Conservation (phyloP, 2,329 filamentous ascomycete species). For the Colletotrichum viniferum region DNA sequence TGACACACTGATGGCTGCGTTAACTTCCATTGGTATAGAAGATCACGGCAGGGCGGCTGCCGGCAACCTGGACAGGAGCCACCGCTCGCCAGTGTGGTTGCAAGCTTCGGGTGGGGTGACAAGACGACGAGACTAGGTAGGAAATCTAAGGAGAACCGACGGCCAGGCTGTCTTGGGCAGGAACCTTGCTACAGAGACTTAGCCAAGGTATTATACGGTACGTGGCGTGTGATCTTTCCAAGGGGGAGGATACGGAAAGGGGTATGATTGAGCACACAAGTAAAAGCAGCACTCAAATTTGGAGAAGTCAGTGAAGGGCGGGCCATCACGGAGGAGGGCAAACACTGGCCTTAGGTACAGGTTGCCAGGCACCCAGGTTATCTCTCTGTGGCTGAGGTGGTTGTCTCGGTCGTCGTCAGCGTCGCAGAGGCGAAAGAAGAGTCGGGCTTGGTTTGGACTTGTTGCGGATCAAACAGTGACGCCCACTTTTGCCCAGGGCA, state of each 20-base stretch:
- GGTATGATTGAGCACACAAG: not conserved
- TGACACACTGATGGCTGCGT: not conserved
- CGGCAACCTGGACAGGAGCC: not conserved
- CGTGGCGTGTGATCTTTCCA: not conserved
- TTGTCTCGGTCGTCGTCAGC: not conserved
- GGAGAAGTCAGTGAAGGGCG: not conserved
- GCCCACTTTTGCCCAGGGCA: not conserved
- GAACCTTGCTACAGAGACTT: not conserved
- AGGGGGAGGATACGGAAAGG: not conserved
- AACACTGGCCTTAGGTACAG: not conserved
- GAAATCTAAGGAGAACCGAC: not conserved
- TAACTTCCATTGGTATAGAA: not conserved
- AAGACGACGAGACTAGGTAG: not conserved
- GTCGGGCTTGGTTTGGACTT: constrained; percentile 18
- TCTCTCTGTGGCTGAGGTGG: not conserved
- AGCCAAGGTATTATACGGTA: not conserved
- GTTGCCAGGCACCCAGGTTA: not conserved
- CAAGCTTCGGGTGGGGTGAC: not conserved
- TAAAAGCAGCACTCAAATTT: not conserved
- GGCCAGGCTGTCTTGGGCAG: not conserved
- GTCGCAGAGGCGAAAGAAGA: not conserved
- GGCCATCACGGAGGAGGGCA: not conserved
- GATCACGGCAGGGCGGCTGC: not conserved
- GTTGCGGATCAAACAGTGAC: constrained; percentile 22
- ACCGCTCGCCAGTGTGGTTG: not conserved